These are phyloP conservation scores for Phytomonas francai DNA, from an alignment of 208 protist species.

Conservation along the genomic window DNA sequence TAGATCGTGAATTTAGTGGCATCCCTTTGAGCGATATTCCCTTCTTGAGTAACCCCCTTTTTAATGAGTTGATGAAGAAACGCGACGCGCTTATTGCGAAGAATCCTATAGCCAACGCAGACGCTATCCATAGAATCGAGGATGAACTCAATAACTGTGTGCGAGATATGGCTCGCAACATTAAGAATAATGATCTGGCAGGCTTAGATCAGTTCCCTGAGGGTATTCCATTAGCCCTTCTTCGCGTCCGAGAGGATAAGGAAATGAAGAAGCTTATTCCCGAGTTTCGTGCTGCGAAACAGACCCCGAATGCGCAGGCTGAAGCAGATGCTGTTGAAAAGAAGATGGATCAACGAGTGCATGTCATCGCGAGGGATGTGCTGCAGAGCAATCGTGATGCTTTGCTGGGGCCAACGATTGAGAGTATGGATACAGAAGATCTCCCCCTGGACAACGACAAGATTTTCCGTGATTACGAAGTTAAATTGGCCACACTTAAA, in stretches of 20 bases:
- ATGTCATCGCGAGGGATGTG: conserved; percentile 21
- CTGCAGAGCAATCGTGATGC: conserved; percentile 21
- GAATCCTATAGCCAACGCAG: conserved; percentile 21
- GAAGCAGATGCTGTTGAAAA: conserved; percentile 22
- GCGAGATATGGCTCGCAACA: conserved; percentile 39
- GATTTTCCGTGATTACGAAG: conserved; percentile 38
- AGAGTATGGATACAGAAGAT: conserved; percentile 31
- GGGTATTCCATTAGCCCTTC: conserved; percentile 32
- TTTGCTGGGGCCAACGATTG: conserved; percentile 26
- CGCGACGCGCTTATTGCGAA: conserved; percentile 35
- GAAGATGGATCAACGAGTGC: conserved; percentile 27
- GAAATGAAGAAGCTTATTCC: conserved; percentile 11
- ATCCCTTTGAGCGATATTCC: conserved; percentile 31
- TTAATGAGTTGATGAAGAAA: conserved; percentile 36
- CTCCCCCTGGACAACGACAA: conserved; percentile 52
- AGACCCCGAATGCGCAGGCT: conserved; percentile 9
- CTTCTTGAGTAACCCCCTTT: conserved; percentile 32
- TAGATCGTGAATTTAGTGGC: conserved; percentile 31
- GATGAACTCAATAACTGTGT: conserved; percentile 53
- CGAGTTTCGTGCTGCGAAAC: not conserved
- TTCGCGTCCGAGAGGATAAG: conserved; percentile 18
- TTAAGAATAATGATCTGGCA: conserved; percentile 32
- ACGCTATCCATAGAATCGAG: conserved; percentile 31
- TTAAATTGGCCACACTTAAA: conserved; percentile 16
- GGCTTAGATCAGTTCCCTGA: conserved; percentile 36